A percentile compares a stretch with the other conserved stretches of the same genome.
Conservation (phyloP, 371 early-diverging fungal genomes). For the Mortierella sp. region DNA sequence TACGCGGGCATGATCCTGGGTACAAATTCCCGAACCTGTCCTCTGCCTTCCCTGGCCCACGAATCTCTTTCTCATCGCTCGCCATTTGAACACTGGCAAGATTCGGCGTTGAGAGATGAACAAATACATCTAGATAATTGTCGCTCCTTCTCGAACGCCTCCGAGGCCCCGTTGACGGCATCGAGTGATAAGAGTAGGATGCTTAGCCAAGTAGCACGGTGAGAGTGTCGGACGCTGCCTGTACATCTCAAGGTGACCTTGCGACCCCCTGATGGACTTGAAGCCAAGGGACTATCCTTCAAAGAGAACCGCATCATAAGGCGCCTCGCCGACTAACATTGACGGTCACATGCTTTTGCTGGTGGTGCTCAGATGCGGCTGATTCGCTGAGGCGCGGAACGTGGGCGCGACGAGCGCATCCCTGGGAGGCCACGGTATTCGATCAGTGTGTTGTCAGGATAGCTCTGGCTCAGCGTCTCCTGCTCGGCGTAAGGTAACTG, state of each 20-base stretch:
- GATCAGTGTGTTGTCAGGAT: constrained; percentile 75
- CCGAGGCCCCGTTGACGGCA: constrained; percentile 59
- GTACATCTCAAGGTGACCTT: constrained; percentile 48
- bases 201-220: constrained; percentile 17
- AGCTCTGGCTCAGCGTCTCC: constrained; percentile 55
- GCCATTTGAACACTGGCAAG: constrained; percentile 84
- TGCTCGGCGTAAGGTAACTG: constrained; percentile 81
- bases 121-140: constrained; percentile 78
- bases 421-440: constrained; percentile 88
- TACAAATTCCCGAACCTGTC: constrained; percentile 85
- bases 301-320: constrained; percentile 84
- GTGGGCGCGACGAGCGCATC: constrained; percentile 79
- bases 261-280: constrained; percentile 60
- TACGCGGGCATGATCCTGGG: constrained; percentile 93
- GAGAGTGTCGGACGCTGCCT: constrained; percentile 10
- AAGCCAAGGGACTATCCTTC: constrained; percentile 97
- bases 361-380: background rate
- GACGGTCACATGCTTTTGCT: constrained; percentile 19
- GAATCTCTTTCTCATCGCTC: constrained; percentile 81
- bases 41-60: constrained; percentile 55
- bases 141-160: constrained; percentile 65
- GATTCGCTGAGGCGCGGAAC: constrained; percentile 60
- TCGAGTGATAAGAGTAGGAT: constrained; percentile 37
- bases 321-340: constrained; percentile 70
- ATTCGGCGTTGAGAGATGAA: constrained; percentile 73